Evolutionary conservation across 176 grass and related monocot genomes (phyloP), one percentile per base, ranked within the genome.

Genomic region (Puya raimondii): DNA sequence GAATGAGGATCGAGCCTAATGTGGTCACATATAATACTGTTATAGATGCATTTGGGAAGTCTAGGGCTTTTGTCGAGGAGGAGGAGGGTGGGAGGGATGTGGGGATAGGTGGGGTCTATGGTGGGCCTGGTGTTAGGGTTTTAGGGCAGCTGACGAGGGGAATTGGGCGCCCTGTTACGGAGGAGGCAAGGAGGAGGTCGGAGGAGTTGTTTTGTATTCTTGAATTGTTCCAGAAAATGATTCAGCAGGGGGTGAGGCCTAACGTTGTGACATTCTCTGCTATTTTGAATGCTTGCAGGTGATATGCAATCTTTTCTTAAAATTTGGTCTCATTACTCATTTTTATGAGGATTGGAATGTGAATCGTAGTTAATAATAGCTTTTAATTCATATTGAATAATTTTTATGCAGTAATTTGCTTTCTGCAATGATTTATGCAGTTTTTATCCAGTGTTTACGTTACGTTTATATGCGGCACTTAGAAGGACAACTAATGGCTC

Each of bases 251-350:
- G 27, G 89, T 99, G 52, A 80, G 85, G 51, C 94, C 89, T 72
- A 99, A 93, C 88, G 89, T 99, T 54, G 94, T 93, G 52, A 99
- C 94, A 26, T 99, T 99, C 84, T 99, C 94, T 58, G 89, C 94
- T 10, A 99, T 93, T 82, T 72, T 99, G 65, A 99, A 99, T 84
- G 89, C 94, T 78, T 99, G 94, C 94, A 99, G 94, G 94, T 92
- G 54, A 70, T 67, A 49, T 70, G 78, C 21, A 74, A 48, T 73
- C 50, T 71, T 68, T 56, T 17, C 14, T 54, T 70, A 9, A 80
- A 80, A 11, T 69, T 11, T 12, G 6, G 12, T 71, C 72, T 27
- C 3, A 10, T 0, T 6, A 54, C 6, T 65, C 66, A 50, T 64
- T 47, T 56, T 56, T 56, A 59, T 59, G 54, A 21, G 54, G 20